Conservation (phyloP, 2,329 filamentous ascomycete species). For the Colletotrichum sp. region DNA sequence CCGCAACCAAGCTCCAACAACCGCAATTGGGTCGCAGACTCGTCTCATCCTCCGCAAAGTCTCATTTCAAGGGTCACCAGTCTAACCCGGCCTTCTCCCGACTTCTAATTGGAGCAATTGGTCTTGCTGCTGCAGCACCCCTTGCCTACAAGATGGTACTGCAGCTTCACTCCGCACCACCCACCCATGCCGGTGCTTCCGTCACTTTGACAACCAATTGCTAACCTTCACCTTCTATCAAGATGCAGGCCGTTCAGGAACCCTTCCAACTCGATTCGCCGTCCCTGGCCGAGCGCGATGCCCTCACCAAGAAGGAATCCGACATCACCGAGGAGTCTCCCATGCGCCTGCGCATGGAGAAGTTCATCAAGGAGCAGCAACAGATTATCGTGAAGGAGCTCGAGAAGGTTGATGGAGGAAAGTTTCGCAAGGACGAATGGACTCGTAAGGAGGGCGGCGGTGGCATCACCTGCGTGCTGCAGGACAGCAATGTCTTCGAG, state of each 20-base stretch:
- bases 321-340: constrained; percentile 79
- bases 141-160: constrained; percentile 65
- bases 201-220: not conserved
- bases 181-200: not conserved
- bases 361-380: constrained; percentile 93
- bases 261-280: constrained; percentile 61
- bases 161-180: not conserved
- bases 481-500: constrained; percentile 96
- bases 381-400: constrained; percentile 84
- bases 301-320: constrained; percentile 77
- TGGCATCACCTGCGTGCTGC: constrained; percentile 91
- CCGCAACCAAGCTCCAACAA: not conserved
- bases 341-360: constrained; percentile 98
- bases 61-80: constrained; percentile 12
- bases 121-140: constrained; percentile 55
- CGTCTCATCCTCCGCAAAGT: constrained; percentile 16
- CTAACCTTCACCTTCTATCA: constrained; percentile 1
- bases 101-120: constrained; percentile 36
- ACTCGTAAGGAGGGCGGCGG: constrained; percentile 86
- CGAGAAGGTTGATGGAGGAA: constrained; percentile 80
- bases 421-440: constrained; percentile 88
- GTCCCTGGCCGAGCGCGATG: constrained; percentile 85
- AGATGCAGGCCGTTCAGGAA: constrained; percentile 43
- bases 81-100: constrained; percentile 6
- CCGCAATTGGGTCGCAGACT: constrained; percentile 18